phyloP scores from a whole-genome alignment of 2,329 filamentous ascomycete species.

The Alternaria novae-zelandiae region DNA sequence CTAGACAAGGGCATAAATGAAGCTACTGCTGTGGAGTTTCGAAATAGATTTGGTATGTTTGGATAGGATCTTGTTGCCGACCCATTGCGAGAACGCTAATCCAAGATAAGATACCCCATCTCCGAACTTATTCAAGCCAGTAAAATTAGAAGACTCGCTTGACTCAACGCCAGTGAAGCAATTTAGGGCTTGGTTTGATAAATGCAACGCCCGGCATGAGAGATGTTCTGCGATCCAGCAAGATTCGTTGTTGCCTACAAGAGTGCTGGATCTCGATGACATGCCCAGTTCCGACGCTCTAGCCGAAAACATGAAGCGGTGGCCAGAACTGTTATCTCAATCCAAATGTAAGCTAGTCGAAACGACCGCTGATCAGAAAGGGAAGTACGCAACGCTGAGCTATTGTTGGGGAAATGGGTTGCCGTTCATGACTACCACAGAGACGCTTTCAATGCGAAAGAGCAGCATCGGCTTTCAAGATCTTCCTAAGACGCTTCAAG shows the following conservation, averaged over 20 bases:
- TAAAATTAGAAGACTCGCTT: neutral
- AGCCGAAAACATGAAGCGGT: neutral
- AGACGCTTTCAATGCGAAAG: neutral
- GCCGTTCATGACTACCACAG: conserved; percentile 7
- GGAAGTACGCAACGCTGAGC: conserved; percentile 3
- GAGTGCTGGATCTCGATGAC: neutral
- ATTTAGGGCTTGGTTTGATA: neutral
- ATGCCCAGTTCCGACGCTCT: neutral
- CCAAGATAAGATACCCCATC: neutral
- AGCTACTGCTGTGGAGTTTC: neutral
- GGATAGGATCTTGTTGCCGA: neutral
- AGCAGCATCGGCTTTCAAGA: neutral
- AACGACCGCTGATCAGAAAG: neutral
- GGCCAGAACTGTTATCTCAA: neutral
- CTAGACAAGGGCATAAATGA: neutral
- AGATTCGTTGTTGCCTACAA: neutral
- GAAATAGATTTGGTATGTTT: neutral
- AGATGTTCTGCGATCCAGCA: neutral
- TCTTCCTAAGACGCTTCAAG: conserved; percentile 9
- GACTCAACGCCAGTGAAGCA: neutral
- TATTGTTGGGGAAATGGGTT: conserved; percentile 13
- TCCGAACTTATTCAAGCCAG: neutral
- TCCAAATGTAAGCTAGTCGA: conserved; percentile 1
- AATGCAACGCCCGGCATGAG: neutral
- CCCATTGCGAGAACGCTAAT: neutral